phyloP scores from a whole-genome alignment of 805 yeast species.

The Wickerhamomyces rabaulensis region DNA sequence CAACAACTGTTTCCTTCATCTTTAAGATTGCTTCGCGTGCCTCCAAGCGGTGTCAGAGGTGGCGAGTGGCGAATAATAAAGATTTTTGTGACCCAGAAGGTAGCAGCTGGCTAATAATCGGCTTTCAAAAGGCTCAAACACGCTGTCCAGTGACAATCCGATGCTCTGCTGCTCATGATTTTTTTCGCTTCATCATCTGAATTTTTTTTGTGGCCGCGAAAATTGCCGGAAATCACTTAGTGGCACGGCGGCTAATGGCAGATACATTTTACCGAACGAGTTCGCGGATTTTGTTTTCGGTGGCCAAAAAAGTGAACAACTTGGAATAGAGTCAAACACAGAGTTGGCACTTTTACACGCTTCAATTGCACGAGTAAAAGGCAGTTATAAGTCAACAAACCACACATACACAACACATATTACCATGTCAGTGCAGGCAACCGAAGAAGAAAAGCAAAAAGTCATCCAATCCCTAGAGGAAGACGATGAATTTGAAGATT shows the following conservation, averaged over 20 bases:
- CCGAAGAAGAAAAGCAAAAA: constrained; percentile 20
- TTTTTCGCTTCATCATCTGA: not conserved
- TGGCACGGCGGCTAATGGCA: not conserved
- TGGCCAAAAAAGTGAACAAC: not conserved
- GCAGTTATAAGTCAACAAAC: not conserved
- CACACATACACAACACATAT: not conserved
- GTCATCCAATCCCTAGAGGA: constrained; percentile 75
- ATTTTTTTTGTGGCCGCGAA: constrained; percentile 1
- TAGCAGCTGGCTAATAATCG: not conserved
- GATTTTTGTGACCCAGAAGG: constrained; percentile 25
- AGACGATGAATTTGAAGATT: constrained; percentile 96
- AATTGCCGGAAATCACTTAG: not conserved
- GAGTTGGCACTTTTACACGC: too few species aligned
- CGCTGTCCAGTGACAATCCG: not conserved
- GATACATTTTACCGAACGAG: not conserved
- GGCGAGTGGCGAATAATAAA: constrained; percentile 3
- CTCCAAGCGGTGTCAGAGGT: not conserved
- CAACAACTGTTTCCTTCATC: constrained; percentile 43
- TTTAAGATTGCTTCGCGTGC: not conserved
- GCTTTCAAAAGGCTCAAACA: not conserved
- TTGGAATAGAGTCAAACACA: not conserved
- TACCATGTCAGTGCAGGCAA: constrained; percentile 10
- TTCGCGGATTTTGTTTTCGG: not conserved
- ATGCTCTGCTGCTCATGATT: constrained; percentile 1
- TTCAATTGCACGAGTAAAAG: not conserved